These are phyloP conservation scores for Oryza nivara DNA, from an alignment of 176 grass and related monocot species.

Conservation along the genomic window DNA sequence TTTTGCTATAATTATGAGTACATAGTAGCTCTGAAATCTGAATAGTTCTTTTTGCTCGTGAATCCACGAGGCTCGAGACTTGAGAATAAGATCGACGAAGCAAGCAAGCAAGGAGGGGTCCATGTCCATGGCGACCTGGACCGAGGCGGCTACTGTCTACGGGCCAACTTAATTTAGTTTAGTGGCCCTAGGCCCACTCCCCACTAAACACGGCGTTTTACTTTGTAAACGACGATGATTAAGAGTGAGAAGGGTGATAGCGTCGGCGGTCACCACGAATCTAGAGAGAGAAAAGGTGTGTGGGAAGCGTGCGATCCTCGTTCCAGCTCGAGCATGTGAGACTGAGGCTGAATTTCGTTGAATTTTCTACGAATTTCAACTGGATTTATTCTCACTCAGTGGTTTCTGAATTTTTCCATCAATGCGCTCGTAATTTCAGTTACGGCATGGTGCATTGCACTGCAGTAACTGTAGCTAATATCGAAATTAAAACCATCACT, in stretches of 20 bases:
- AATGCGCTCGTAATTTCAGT: neutral
- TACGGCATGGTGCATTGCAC: neutral
- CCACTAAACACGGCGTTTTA: neutral
- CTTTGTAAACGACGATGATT: slow-evolving; percentile 1
- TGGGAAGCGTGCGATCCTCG: slow-evolving; percentile 10
- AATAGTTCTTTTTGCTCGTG: neutral
- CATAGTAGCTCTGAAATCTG: neutral
- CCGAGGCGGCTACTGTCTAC: neutral
- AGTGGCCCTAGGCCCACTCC: neutral
- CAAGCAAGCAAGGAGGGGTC: neutral
- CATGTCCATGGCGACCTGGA: neutral
- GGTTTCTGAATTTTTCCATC: neutral
- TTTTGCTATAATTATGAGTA: neutral
- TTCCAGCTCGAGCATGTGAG: neutral
- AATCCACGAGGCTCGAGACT: neutral
- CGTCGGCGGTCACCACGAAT: slow-evolving; percentile 17
- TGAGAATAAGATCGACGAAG: neutral
- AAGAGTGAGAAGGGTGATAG: neutral
- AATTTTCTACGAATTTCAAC: neutral
- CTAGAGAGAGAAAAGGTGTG: neutral
- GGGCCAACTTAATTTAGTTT: slow-evolving; percentile 26
- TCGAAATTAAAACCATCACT: neutral
- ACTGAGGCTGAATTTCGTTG: neutral
- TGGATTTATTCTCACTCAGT: neutral
- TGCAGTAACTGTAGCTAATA: neutral